Evolutionary conservation across 768 basidiomycete genomes (phyloP).

Genomic region (Xanthoconium purpureum): DNA sequence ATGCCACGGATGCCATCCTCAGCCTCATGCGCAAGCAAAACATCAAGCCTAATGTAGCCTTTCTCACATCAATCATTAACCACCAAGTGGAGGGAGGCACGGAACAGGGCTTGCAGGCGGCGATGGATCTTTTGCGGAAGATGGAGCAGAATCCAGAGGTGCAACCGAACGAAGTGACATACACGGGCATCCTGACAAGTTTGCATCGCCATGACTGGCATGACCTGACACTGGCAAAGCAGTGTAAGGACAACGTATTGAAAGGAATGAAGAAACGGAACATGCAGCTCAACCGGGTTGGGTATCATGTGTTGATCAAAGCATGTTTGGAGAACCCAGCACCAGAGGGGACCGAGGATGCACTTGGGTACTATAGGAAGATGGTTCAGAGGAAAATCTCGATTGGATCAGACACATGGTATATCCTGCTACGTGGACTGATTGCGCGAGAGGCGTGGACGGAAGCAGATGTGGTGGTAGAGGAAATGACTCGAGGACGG

Average conservation of each 20-base stretch:
- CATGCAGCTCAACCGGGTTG: conserved; percentile 55
- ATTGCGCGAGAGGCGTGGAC: conserved; percentile 54
- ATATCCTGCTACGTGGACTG: conserved; percentile 68
- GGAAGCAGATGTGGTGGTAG: conserved; percentile 56
- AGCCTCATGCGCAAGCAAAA: conserved; percentile 74
- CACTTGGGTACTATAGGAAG: conserved; percentile 56
- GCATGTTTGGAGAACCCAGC: conserved; percentile 55
- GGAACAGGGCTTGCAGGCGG: conserved; percentile 53
- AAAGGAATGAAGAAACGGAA: conserved; percentile 55
- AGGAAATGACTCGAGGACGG: conserved; percentile 55
- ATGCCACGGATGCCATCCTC: conserved; percentile 64
- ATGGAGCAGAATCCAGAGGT: conserved; percentile 64
- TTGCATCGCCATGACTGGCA: conserved; percentile 61
- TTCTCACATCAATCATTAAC: conserved; percentile 78
- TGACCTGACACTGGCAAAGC: conserved; percentile 40
- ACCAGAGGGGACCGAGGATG: conserved; percentile 50
- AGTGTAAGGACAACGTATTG: conserved; percentile 49
- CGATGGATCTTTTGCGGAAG: conserved; percentile 63
- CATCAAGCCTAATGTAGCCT: conserved; percentile 68
- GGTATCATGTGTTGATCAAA: conserved; percentile 76
- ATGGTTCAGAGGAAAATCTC: conserved; percentile 51
- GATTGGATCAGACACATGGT: conserved; percentile 69
- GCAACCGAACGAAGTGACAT: conserved; percentile 75
- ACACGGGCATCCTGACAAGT: conserved; percentile 74
- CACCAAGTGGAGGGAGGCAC: conserved; percentile 60